Evolutionary conservation across 2,329 filamentous ascomycete species (phyloP).

Genomic region (Aspergillus candidus): DNA sequence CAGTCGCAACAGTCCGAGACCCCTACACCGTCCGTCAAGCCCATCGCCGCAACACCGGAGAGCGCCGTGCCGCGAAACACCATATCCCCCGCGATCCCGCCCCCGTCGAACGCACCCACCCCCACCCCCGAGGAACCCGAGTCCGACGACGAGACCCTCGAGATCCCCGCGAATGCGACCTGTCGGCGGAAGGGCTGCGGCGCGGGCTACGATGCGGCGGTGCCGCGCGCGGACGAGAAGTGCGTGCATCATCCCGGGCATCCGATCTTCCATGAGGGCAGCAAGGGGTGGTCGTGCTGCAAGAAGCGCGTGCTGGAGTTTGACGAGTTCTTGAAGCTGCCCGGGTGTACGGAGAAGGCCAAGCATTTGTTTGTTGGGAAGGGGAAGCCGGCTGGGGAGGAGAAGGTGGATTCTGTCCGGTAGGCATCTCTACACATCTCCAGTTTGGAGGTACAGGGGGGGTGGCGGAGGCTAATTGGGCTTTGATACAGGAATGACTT

Average conservation of each 20-base stretch:
- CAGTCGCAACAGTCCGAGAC: neutral
- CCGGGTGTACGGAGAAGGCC: constrained; percentile 77
- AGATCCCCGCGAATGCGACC: constrained; percentile 65
- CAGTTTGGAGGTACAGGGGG: neutral
- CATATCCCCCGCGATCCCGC: constrained; percentile 26
- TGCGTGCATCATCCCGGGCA: constrained; percentile 86
- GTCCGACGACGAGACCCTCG: constrained; percentile 71
- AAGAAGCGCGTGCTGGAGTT: constrained; percentile 94
- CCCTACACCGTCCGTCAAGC: neutral
- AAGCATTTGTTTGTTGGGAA: constrained; percentile 78
- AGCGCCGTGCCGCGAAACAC: constrained; percentile 13
- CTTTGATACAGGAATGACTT: constrained; percentile 64
- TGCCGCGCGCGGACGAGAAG: constrained; percentile 61
- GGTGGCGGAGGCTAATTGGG: neutral
- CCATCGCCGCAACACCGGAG: constrained; percentile 4
- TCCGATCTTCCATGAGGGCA: constrained; percentile 95
- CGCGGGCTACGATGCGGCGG: constrained; percentile 54
- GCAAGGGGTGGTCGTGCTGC: constrained; percentile 96
- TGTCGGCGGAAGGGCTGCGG: constrained; percentile 77
- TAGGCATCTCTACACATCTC: constrained; percentile 35
- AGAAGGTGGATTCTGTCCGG: constrained; percentile 72
- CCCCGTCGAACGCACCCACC: constrained; percentile 26
- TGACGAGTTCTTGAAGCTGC: constrained; percentile 94
- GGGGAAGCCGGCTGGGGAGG: constrained; percentile 63
- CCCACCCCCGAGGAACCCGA: constrained; percentile 62